Evolutionary conservation across 306 rosid genomes (phyloP).

Genomic region (Trifolium pratense): DNA sequence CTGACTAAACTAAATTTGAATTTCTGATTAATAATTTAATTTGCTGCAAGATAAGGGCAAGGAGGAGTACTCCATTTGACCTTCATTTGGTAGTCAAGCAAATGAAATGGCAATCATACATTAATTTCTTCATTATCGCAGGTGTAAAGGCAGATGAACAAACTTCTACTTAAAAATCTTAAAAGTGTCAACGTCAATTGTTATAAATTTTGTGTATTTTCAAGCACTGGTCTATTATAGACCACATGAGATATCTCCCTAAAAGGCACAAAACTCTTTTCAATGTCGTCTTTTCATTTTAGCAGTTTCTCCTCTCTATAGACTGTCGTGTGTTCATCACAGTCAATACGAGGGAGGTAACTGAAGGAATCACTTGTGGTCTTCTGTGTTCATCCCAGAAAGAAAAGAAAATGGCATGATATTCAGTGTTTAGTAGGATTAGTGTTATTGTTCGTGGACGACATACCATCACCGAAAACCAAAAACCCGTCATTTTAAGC

Average conservation of each 20-base stretch:
- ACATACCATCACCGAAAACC: too few species aligned
- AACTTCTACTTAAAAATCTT: background rate
- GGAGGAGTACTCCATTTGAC: too few species aligned
- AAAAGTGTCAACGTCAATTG: background rate
- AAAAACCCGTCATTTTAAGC: background rate
- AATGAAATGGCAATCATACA: too few species aligned
- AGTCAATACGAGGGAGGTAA: background rate
- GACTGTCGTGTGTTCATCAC: background rate
- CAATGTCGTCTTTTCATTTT: background rate
- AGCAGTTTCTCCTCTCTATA: background rate
- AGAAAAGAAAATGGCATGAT: background rate
- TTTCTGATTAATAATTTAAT: too few species aligned
- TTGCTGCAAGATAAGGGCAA: too few species aligned
- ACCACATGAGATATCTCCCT: background rate
- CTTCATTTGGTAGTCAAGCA: too few species aligned
- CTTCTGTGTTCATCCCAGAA: background rate
- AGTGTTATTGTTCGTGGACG: too few species aligned
- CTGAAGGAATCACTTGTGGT: background rate
- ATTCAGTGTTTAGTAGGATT: background rate
- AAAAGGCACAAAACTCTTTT: background rate
- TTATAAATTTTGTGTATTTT: background rate
- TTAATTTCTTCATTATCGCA: too few species aligned
- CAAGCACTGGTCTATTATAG: background rate
- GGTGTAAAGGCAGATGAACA: background rate
- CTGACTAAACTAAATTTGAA: too few species aligned